Evolutionary conservation across 768 basidiomycete species (phyloP).

Genomic region (Russula lepida): DNA sequence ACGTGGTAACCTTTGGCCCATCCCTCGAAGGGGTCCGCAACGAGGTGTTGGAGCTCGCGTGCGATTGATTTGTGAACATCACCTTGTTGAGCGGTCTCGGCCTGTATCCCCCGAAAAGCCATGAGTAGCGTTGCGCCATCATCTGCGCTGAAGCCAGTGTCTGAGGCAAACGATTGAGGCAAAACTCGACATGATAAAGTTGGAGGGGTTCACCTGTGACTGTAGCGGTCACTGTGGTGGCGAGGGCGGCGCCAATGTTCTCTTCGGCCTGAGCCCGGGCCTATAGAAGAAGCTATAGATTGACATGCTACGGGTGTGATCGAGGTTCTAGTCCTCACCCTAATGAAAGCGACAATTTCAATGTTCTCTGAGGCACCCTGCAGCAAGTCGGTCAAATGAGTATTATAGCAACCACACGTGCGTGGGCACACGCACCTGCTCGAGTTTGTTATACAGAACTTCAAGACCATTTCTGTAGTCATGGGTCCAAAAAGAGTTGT

Average conservation of each 20-base stretch:
- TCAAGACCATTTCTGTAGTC: slow-evolving; percentile 82
- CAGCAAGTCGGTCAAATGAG: slow-evolving; percentile 19
- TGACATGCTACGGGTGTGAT: slow-evolving; percentile 8
- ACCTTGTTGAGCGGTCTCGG: slow-evolving; percentile 65
- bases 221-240: slow-evolving; percentile 37
- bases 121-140: slow-evolving; percentile 78
- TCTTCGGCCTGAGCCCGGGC: slow-evolving; percentile 65
- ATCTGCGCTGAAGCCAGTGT: slow-evolving; percentile 64
- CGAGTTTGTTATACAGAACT: slow-evolving; percentile 64
- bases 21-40: slow-evolving; percentile 69
- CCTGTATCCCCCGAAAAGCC: slow-evolving; percentile 72
- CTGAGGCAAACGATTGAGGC: slow-evolving; percentile 26
- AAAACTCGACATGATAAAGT: slow-evolving; percentile 7
- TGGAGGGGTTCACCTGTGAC: slow-evolving; percentile 36
- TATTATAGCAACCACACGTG: neutral
- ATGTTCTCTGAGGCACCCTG: slow-evolving; percentile 80
- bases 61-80: slow-evolving; percentile 63
- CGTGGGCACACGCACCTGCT: slow-evolving; percentile 46
- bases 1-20: slow-evolving; percentile 78
- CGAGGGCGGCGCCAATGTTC: slow-evolving; percentile 51
- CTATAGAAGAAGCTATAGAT: slow-evolving; percentile 32
- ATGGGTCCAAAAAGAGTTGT: slow-evolving; percentile 92
- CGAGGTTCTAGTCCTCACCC: slow-evolving; percentile 44
- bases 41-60: slow-evolving; percentile 64
- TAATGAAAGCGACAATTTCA: slow-evolving; percentile 75